phyloP scores from a whole-genome alignment of 257 asterid genomes.

The Plantago ovata region DNA sequence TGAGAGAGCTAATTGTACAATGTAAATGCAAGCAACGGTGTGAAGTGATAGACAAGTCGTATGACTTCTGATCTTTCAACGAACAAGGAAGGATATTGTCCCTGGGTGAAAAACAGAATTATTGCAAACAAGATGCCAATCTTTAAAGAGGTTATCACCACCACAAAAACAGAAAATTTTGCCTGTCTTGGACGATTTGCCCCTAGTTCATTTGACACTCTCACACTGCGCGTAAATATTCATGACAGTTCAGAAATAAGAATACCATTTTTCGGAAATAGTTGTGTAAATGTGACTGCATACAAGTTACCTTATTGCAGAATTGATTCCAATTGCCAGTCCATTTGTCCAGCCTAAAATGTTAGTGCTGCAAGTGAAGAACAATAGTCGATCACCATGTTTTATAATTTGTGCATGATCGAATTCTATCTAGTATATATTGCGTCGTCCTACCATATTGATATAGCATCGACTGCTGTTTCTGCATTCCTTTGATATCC shows the following conservation, averaged over 20 bases:
- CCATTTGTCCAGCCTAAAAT: conserved; percentile 39
- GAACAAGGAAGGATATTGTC: conserved; percentile 40
- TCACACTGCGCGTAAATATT: conserved; percentile 35
- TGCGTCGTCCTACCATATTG: conserved; percentile 60
- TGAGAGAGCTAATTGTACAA: conserved; percentile 40
- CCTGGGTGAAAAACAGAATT: conserved; percentile 21
- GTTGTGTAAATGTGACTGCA: background rate
- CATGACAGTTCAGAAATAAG: background rate
- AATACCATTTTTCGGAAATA: background rate
- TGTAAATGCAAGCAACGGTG: conserved; percentile 41
- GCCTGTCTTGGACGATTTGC: conserved; percentile 36
- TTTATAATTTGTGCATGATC: no score
- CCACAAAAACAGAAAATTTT: conserved; percentile 36
- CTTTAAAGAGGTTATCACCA: conserved; percentile 30
- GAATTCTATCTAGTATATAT: conserved; percentile 3
- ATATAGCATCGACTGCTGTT: conserved; percentile 44
- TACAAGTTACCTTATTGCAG: conserved; percentile 49
- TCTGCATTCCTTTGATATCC: conserved; percentile 51
- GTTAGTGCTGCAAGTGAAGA: conserved; percentile 30
- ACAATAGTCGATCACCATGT: no score
- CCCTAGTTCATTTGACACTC: conserved; percentile 55
- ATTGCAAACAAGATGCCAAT: conserved; percentile 30
- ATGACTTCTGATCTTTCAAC: conserved; percentile 29
- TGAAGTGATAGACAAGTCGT: conserved; percentile 37
- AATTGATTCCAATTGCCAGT: conserved; percentile 42